Percentiles rank a stretch among this genome's conserved stretches.
phyloP scores from a whole-genome alignment of 2,329 filamentous ascomycete species.

The Ophiostoma fasciatum region DNA sequence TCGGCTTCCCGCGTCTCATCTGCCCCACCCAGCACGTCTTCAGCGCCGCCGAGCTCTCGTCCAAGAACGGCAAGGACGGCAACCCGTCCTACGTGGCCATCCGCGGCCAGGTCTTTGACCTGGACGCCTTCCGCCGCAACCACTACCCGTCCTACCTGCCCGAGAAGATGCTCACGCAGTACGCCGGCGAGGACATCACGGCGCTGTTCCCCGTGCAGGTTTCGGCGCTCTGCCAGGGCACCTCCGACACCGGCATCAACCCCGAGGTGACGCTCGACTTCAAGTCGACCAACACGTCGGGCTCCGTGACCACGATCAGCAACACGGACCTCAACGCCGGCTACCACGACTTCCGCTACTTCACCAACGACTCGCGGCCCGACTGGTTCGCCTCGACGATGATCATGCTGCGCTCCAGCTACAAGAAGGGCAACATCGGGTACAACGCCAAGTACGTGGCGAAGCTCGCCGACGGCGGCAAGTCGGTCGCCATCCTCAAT shows the following conservation, averaged over 20 bases:
- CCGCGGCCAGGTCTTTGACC: constrained; percentile 77
- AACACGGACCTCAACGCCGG: constrained; percentile 54
- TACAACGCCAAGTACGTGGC: constrained; percentile 67
- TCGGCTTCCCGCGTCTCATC: constrained; percentile 73
- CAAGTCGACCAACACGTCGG: constrained; percentile 58
- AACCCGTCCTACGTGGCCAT: constrained; percentile 59
- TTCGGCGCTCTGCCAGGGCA: constrained; percentile 74
- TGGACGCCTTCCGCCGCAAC: constrained; percentile 53
- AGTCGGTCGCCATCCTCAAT: constrained; percentile 65
- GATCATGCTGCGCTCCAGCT: constrained; percentile 59
- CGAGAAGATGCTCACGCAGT: constrained; percentile 54
- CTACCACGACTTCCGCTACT: constrained; percentile 89
- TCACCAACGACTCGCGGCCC: constrained; percentile 63
- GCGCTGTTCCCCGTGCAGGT: constrained; percentile 87
- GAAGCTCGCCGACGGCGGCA: constrained; percentile 49
- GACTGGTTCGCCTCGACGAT: constrained; percentile 94
- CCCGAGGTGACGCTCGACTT: constrained; percentile 74
- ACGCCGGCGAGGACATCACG: constrained; percentile 79
- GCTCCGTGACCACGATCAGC: constrained; percentile 49
- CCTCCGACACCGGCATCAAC: constrained; percentile 46
- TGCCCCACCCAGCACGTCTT: constrained; percentile 87
- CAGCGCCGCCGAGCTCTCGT: constrained; percentile 59
- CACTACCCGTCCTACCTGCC: constrained; percentile 62
- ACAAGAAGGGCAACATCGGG: constrained; percentile 75
- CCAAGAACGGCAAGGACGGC: constrained; percentile 56